Evolutionary conservation across 164 flowering plant species (phyloP), one percentile per base, ranked within the genome.

Genomic region (Nymphaea colorata): DNA sequence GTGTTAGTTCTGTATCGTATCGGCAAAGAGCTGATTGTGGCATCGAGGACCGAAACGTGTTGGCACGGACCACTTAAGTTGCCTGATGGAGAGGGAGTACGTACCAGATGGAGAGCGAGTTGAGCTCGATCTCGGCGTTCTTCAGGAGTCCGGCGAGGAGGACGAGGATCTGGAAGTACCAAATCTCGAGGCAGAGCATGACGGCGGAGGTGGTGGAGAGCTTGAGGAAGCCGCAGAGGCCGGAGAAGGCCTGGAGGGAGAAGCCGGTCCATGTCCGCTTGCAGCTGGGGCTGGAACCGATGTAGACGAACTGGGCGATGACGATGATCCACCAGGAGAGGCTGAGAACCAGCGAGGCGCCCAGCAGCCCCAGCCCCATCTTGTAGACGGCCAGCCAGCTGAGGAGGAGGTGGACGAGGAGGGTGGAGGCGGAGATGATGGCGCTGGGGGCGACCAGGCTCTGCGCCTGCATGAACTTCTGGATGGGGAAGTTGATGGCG

Each of bases 111-210:
- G 89, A 76, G 51, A 87, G 82, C 18, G 92, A 76, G 68, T 87
- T 89, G 71, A 87, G 70, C 3, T 86, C 78, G 60, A 85, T 63
- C 66, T 87, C 83, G 64, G 92, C 81, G 43, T 85, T 79, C 61
- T 75, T 51, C 4, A 87, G 82, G 76, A 87, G 74, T 1, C 91
- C 91, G 42, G 91, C 79, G 69, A 87, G 67, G 73, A 87, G 64
- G 10, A 85, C 89, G 4, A 85, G 60, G 0, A 82, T 74, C 74
- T 87, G 92, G 59, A 71, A 83, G 61, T 87, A 85, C 92, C 89
- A 87, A 70, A 84, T 81, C 77, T 87, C 92, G 68, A 87, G 70
- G 62, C 93, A 87, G 42, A 87, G 68, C 93, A 87, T 87, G 55
- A 87, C 84, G 2, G 89, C 89, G 0, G 93, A 87, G 0, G 86